These are phyloP conservation scores for Ceratocystis variospora DNA, from an alignment of 2,329 filamentous ascomycete genomes.

Conservation along the genomic window DNA sequence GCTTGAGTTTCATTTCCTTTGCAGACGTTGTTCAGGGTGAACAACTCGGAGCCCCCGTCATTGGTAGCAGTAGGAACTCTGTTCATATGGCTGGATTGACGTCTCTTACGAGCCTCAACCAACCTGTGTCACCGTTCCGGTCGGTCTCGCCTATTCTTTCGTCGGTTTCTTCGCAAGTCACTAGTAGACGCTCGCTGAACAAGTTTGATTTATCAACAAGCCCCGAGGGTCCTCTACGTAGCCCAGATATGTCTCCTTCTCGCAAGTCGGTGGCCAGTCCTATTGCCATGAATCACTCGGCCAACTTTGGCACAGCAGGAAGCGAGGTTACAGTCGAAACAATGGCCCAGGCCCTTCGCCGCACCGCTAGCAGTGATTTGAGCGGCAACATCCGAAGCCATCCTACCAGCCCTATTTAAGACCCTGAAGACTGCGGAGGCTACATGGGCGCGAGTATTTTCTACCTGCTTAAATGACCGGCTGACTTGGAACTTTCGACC, in stretches of 20 bases:
- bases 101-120: constrained; percentile 42
- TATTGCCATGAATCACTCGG: constrained; percentile 33
- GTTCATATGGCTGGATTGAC: constrained; percentile 55
- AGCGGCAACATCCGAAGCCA: constrained; percentile 38
- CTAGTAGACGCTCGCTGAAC: constrained; percentile 58
- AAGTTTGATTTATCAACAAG: constrained; percentile 56
- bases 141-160: constrained; percentile 30
- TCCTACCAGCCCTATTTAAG: constrained; percentile 44
- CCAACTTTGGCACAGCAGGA: constrained; percentile 32
- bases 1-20: constrained; percentile 91
- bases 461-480: background rate
- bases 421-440: background rate
- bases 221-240: constrained; percentile 24
- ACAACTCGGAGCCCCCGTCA: constrained; percentile 45
- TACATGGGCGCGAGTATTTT: background rate
- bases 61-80: constrained; percentile 49
- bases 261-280: constrained; percentile 51
- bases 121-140: constrained; percentile 66
- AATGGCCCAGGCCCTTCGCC: constrained; percentile 76
- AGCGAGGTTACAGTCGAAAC: constrained; percentile 79
- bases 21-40: constrained; percentile 86
- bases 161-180: constrained; percentile 48
- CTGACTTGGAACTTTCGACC: too few species aligned
- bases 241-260: constrained; percentile 54
- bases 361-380: constrained; percentile 74